Evolutionary conservation across 768 basidiomycete genomes (phyloP).

Genomic region (Strobilomyces dryophilus): DNA sequence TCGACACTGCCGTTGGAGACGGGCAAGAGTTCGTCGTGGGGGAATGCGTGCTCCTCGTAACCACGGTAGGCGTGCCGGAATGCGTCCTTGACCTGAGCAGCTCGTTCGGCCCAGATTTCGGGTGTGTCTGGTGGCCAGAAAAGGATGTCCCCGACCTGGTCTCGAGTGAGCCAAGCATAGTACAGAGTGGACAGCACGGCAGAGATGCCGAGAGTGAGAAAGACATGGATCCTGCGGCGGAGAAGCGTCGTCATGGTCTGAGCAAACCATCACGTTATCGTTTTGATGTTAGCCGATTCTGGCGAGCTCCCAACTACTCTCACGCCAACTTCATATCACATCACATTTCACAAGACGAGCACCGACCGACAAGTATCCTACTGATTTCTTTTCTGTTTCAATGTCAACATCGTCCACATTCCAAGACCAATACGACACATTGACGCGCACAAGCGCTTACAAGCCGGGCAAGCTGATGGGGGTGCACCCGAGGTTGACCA

Average conservation of each 20-base stretch:
- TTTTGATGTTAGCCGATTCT: too few species aligned
- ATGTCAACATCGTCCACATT: background rate
- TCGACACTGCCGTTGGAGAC: conserved; percentile 43
- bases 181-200: conserved; percentile 14
- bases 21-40: conserved; percentile 61
- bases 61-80: conserved; percentile 67
- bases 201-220: conserved; percentile 12
- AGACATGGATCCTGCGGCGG: conserved; percentile 15
- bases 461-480: conserved; percentile 3
- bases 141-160: background rate
- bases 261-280: background rate
- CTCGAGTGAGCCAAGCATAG: conserved; percentile 9
- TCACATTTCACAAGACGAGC: background rate
- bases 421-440: background rate
- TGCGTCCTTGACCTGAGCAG: conserved; percentile 53
- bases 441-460: background rate
- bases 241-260: background rate
- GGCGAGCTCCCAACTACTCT: too few species aligned
- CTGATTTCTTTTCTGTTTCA: background rate
- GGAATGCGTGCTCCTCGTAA: conserved; percentile 57
- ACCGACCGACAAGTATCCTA: background rate
- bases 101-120: conserved; percentile 47
- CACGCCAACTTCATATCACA: too few species aligned
- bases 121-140: conserved; percentile 28
- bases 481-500: conserved; percentile 15